A percentile compares a stretch with the other conserved stretches of the same genome.
phyloP scores from a whole-genome alignment of 495 filamentous ascomycete genomes.

The Talaromyces borbonicus region DNA sequence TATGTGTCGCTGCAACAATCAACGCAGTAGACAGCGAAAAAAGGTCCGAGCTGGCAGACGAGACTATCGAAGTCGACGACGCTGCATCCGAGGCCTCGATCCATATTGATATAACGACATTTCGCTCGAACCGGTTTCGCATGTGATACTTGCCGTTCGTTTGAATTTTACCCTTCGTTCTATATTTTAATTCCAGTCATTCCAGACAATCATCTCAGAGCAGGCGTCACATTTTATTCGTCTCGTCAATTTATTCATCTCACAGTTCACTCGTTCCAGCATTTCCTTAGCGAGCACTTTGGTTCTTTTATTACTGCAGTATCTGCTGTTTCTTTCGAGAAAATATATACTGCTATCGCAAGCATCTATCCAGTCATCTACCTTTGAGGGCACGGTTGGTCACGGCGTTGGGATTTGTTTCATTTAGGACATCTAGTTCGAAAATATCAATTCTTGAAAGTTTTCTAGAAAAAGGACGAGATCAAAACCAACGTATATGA shows the following conservation, averaged over 20 bases:
- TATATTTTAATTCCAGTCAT: background rate
- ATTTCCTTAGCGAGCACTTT: no score
- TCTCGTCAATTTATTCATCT: no score
- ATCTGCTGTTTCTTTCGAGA: background rate
- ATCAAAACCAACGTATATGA: no score
- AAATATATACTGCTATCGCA: background rate
- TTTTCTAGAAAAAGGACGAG: no score
- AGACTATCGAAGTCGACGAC: slow-evolving; percentile 36
- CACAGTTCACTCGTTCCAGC: no score
- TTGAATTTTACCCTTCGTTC: background rate
- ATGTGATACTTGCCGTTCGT: background rate
- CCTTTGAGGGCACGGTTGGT: background rate
- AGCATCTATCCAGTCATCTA: background rate
- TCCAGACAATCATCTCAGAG: background rate
- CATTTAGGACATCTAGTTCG: background rate
- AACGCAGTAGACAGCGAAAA: slow-evolving; percentile 5
- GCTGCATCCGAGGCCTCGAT: slow-evolving; percentile 25
- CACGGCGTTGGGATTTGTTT: slow-evolving; percentile 1
- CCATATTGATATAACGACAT: slow-evolving; percentile 32
- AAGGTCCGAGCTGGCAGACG: slow-evolving; percentile 6
- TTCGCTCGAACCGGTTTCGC: slow-evolving; percentile 24
- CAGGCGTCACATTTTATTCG: background rate
- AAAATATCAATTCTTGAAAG: background rate
- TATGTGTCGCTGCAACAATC: slow-evolving; percentile 9
- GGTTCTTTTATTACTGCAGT: no score